phyloP scores from a whole-genome alignment of 495 filamentous ascomycete species.

The Xylaria bambusicola region DNA sequence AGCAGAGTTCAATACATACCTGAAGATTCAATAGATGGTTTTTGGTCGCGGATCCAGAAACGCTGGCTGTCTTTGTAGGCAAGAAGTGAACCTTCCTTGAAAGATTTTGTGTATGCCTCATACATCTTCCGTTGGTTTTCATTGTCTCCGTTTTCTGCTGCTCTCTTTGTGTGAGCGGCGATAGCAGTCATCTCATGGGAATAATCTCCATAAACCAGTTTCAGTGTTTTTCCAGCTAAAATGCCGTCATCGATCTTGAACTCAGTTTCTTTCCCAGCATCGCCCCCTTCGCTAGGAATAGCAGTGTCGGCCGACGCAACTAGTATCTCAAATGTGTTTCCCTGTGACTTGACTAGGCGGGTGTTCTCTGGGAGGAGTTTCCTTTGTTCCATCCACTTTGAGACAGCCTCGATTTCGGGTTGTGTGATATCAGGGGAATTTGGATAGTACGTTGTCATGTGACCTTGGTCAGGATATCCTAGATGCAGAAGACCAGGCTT shows the following conservation, averaged over 20 bases:
- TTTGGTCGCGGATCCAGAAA: slow-evolving; percentile 92
- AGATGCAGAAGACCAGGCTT: slow-evolving; percentile 75
- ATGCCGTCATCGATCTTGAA: slow-evolving; percentile 65
- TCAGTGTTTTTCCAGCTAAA: slow-evolving; percentile 66
- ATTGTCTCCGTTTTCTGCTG: slow-evolving; percentile 76
- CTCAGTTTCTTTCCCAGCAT: slow-evolving; percentile 66
- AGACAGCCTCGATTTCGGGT: slow-evolving; percentile 73
- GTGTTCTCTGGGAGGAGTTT: slow-evolving; percentile 80
- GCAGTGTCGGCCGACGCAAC: slow-evolving; percentile 69
- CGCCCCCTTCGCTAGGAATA: slow-evolving; percentile 59
- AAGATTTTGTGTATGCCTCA: slow-evolving; percentile 79
- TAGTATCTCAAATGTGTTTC: slow-evolving; percentile 75
- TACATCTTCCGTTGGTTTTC: slow-evolving; percentile 85
- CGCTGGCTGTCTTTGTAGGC: slow-evolving; percentile 90
- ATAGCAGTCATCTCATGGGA: slow-evolving; percentile 78
- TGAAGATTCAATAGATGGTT: too few species aligned
- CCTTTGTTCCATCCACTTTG: slow-evolving; percentile 73
- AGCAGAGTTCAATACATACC: too few species aligned
- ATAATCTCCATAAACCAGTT: slow-evolving; percentile 84
- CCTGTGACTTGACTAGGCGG: slow-evolving; percentile 71
- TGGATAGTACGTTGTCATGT: slow-evolving; percentile 92
- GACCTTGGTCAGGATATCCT: slow-evolving; percentile 79
- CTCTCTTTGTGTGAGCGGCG: slow-evolving; percentile 67
- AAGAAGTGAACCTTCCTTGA: slow-evolving; percentile 78
- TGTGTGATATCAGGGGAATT: slow-evolving; percentile 83